Evolutionary conservation across 345 rosid species (phyloP), one percentile per base, ranked within the genome.

Genomic region (Salix suchowensis): DNA sequence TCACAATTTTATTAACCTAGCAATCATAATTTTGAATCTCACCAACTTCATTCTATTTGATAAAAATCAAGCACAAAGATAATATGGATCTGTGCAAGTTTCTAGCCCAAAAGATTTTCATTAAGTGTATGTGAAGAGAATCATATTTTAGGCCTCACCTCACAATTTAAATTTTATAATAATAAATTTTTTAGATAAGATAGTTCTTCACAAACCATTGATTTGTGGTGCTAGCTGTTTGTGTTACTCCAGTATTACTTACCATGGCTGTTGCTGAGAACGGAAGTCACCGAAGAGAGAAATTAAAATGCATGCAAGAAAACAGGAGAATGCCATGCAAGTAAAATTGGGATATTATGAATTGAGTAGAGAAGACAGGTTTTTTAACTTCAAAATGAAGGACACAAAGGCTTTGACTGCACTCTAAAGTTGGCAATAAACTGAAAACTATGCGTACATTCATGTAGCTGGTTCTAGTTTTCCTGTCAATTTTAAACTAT

Each of bases 371-470:
- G 16, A 44, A 4, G 16, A 13, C 50, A 13, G 18, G 16, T 44
- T 44, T 13, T 44, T 44, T 3, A 4, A 44, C 50, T 44, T 44
- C 18, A 14, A 44, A 28, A 64, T 36, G 67, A 24, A 23, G 86
- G 81, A 67, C 78, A 82, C 85, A 86, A 81, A 78, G 74, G 81
- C 97, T 93, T 93, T 82, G 87, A 89, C 85, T 88, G 54, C 88
- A 92, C 98, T 88, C 97, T 82, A 84, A 75, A 84, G 85, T 82
- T 74, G 90, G 87, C 90, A 65, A 88, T 82, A 86, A 88, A 78
- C 91, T 82, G 74, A 54, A 58, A 67, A 74, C 28, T 34, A 52
- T 24, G 16, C 6, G 9, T 23, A n/a, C 28, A 7, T n/a, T 58
- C 77, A 64, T 60, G 67, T 40, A 14, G 37, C 19, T 73, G 46